A percentile compares a stretch with the other conserved stretches of the same genome.
These are phyloP conservation scores for Vigna unguiculata DNA, from an alignment of 306 rosid genomes.

Conservation along the genomic window DNA sequence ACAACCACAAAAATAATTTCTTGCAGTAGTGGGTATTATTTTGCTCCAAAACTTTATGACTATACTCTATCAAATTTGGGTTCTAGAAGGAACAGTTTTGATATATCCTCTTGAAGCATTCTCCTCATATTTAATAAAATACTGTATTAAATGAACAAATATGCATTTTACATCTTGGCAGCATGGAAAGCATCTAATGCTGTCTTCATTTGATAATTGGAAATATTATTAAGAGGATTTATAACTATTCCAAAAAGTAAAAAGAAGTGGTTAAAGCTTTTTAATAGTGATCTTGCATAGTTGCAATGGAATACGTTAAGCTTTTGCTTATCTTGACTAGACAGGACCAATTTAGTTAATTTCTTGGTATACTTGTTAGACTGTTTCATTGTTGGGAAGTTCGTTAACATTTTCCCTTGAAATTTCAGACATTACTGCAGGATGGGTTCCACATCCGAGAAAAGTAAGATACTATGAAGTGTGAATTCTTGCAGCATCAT, in stretches of 20 bases:
- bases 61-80: slow-evolving; percentile 23
- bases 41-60: slow-evolving; percentile 30
- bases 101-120: slow-evolving; percentile 4
- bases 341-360: slow-evolving; percentile 4
- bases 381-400: slow-evolving; percentile 38
- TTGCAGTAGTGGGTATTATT: slow-evolving; percentile 86
- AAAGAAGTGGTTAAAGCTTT: neutral
- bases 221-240: neutral
- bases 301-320: neutral
- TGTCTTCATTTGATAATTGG: neutral
- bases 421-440: slow-evolving; percentile 89
- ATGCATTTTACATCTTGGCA: neutral
- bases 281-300: slow-evolving; percentile 5
- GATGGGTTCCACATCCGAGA: slow-evolving; percentile 85
- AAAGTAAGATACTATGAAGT: slow-evolving; percentile 60
- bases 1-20: slow-evolving; percentile 63
- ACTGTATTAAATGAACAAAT: slow-evolving; percentile 6
- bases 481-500: slow-evolving; percentile 12
- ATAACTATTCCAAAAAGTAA: slow-evolving; percentile 2
- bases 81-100: slow-evolving; percentile 7
- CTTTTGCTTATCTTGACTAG: neutral
- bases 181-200: slow-evolving; percentile 5
- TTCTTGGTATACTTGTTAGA: slow-evolving; percentile 11
- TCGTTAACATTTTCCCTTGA: slow-evolving; percentile 29
- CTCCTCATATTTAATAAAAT: slow-evolving; percentile 1